Evolutionary conservation across 192 early-diverging fungal species (phyloP).

Genomic region (Umbelopsis vinacea): DNA sequence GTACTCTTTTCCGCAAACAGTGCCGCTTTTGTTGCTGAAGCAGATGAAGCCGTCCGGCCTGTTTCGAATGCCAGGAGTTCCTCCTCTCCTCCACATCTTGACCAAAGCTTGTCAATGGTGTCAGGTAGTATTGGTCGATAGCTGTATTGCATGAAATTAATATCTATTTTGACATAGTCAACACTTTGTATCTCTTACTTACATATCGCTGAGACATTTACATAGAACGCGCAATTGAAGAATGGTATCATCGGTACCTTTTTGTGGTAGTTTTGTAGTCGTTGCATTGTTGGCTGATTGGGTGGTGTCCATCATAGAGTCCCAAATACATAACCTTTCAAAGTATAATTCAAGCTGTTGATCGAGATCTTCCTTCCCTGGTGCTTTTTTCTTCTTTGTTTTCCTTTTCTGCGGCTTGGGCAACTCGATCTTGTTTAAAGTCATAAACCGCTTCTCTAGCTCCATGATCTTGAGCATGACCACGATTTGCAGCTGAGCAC

Average conservation of each 20-base stretch:
- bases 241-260: neutral
- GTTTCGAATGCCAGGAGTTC: neutral
- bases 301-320: slow-evolving; percentile 4
- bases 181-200: neutral
- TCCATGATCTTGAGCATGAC: slow-evolving; percentile 17
- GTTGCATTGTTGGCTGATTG: neutral
- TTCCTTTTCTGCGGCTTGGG: slow-evolving; percentile 15
- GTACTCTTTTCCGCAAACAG: neutral
- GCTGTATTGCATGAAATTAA: neutral
- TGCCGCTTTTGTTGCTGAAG: neutral
- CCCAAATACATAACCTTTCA: slow-evolving; percentile 26
- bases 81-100: slow-evolving; percentile 24
- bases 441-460: slow-evolving; percentile 13
- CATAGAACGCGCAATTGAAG: neutral
- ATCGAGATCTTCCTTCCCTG: slow-evolving; percentile 3
- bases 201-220: slow-evolving; percentile 15
- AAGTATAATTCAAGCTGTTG: slow-evolving; percentile 21
- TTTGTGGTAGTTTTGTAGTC: neutral
- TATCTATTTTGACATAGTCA: neutral
- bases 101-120: slow-evolving; percentile 19
- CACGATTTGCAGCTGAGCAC: slow-evolving; percentile 21
- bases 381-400: neutral
- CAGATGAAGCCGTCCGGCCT: neutral
- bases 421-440: slow-evolving; percentile 11
- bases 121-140: slow-evolving; percentile 14